phyloP scores from a whole-genome alignment of 192 early-diverging fungal species.

The Backusella parvicylindrica region DNA sequence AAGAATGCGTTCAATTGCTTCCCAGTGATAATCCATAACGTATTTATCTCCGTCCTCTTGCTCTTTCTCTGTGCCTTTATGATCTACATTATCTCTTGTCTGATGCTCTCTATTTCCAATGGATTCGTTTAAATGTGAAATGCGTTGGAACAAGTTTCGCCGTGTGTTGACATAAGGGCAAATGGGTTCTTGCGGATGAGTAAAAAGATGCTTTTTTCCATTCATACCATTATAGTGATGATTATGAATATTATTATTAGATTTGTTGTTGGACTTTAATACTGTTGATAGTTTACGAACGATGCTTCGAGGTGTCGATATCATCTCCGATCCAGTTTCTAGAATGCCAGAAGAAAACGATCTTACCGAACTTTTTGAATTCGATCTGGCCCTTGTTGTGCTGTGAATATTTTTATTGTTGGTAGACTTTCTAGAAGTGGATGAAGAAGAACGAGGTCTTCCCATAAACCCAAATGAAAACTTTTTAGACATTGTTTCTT shows the following conservation, averaged over 20 bases:
- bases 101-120: constrained; percentile 39
- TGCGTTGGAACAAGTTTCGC: constrained; percentile 56
- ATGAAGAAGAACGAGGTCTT: constrained; percentile 26
- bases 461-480: constrained; percentile 27
- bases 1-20: constrained; percentile 72
- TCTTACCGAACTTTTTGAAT: constrained; percentile 21
- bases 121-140: constrained; percentile 60
- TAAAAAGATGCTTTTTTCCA: constrained; percentile 12
- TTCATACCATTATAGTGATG: background rate
- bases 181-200: constrained; percentile 14
- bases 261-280: constrained; percentile 19
- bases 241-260: background rate
- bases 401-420: constrained; percentile 13
- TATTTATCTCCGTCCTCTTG: constrained; percentile 3
- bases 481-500: background rate
- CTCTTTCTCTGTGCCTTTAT: background rate
- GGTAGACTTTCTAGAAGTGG: constrained; percentile 28
- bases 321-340: constrained; percentile 7
- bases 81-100: background rate
- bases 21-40: constrained; percentile 67
- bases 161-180: constrained; percentile 46
- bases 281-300: constrained; percentile 26
- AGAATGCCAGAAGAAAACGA: constrained; percentile 19
- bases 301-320: constrained; percentile 22
- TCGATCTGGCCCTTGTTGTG: constrained; percentile 20